Evolutionary conservation across 306 rosid genomes (phyloP).

Genomic region (Gillenia trifoliata): DNA sequence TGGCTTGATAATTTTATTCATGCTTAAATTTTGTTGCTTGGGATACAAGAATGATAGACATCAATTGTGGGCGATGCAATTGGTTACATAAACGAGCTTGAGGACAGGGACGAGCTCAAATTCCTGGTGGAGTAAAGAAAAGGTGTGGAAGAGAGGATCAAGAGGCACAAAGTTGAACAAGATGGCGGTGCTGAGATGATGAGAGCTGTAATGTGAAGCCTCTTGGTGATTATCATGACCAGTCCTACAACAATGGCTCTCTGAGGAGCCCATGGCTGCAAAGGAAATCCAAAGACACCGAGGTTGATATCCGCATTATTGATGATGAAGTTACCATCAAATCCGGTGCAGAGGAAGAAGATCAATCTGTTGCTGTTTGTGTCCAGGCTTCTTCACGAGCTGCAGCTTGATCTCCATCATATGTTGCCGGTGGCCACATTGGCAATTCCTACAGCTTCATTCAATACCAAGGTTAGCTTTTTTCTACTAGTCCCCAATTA

Average conservation of each 20-base stretch:
- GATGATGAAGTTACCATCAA: conserved; percentile 73
- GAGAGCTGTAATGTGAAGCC: conserved; percentile 71
- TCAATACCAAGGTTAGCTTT: conserved; percentile 65
- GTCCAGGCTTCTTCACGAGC: no score
- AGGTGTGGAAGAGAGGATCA: conserved; percentile 54
- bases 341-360: conserved; percentile 70
- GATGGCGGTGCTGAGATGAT: conserved; percentile 33
- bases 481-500: background rate
- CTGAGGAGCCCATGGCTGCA: conserved; percentile 91
- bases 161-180: conserved; percentile 48
- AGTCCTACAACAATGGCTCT: conserved; percentile 37
- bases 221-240: conserved; percentile 44
- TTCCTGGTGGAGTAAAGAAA: conserved; percentile 54
- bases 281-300: conserved; percentile 78
- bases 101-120: conserved; percentile 56
- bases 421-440: conserved; percentile 81
- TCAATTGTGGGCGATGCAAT: conserved; percentile 76
- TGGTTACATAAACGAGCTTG: conserved; percentile 57
- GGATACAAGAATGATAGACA: conserved; percentile 58
- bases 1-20: background rate
- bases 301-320: conserved; percentile 67
- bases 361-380: conserved; percentile 54
- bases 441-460: conserved; percentile 75
- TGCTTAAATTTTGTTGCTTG: background rate
- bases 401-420: conserved; percentile 79